A percentile compares a stretch with the other conserved stretches of the same genome.
Conservation (phyloP, 495 filamentous ascomycete species). For the Eremomyces bilateralis region DNA sequence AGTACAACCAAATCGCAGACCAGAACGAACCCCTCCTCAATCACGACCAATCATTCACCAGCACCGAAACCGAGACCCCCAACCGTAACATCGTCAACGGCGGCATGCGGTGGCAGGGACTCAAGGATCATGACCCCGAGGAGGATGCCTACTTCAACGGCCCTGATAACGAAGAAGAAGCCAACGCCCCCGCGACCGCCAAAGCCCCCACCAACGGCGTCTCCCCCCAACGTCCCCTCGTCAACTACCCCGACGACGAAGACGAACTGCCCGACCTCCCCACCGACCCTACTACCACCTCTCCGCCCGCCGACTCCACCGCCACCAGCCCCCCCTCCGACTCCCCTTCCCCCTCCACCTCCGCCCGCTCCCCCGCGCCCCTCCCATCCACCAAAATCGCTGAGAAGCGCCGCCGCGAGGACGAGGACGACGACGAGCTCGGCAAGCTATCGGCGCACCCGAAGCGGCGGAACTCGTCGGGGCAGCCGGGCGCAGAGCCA, state of each 20-base stretch:
- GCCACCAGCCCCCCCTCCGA: constrained; percentile 9
- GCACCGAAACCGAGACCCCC: constrained; percentile 18
- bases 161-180: constrained; percentile 72
- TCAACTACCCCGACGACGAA: constrained; percentile 83
- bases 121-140: constrained; percentile 65
- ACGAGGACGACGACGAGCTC: constrained; percentile 41
- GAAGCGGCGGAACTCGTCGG: constrained; percentile 15
- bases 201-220: constrained; percentile 19
- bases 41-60: constrained; percentile 21
- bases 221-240: constrained; percentile 47
- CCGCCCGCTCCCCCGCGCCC: constrained; percentile 13
- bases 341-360: constrained; percentile 7
- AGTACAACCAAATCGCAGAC: no score
- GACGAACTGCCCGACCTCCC: constrained; percentile 36
- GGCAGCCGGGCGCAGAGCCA: background rate
- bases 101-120: constrained; percentile 41
- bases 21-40: background rate
- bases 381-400: constrained; percentile 40
- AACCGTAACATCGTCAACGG: constrained; percentile 28
- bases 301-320: constrained; percentile 4
- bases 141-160: constrained; percentile 93
- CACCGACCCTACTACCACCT: constrained; percentile 28
- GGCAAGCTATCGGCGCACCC: constrained; percentile 16
- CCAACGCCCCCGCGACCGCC: constrained; percentile 19
- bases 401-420: constrained; percentile 77